phyloP scores from a whole-genome alignment of 352 stramenopile genomes.

The Phytopythium cucurbitacearum region DNA sequence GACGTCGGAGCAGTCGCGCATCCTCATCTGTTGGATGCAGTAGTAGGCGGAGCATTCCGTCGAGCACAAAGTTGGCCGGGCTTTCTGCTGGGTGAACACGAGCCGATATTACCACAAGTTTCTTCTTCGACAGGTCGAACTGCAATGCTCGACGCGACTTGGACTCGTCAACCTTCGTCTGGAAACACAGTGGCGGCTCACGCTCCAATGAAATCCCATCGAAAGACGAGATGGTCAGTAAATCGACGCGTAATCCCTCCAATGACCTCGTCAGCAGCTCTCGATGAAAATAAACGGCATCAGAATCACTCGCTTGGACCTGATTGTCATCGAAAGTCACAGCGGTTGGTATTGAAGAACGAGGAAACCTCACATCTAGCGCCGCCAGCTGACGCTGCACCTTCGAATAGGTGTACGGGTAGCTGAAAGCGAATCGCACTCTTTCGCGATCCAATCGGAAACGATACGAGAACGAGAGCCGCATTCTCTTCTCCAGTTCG shows the following conservation, averaged over 20 bases:
- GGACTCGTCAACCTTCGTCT: conserved; percentile 6
- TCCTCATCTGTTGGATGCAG: conserved; percentile 42
- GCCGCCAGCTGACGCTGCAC: conserved; percentile 40
- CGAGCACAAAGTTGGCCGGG: conserved; percentile 87
- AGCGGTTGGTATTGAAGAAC: not conserved
- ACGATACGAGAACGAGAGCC: conserved; percentile 53
- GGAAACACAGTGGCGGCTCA: conserved; percentile 12
- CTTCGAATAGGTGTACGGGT: conserved; percentile 82
- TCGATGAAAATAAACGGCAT: conserved; percentile 78
- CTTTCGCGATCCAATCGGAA: conserved; percentile 53
- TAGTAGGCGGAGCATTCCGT: conserved; percentile 86
- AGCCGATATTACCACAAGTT: conserved; percentile 73
- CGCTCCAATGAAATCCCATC: conserved; percentile 29
- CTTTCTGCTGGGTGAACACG: conserved; percentile 85
- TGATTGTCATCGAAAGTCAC: not conserved
- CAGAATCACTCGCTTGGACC: not conserved
- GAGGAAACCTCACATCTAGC: conserved; percentile 26
- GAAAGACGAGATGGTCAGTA: conserved; percentile 86
- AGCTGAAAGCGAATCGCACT: conserved; percentile 76
- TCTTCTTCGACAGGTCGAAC: conserved; percentile 25
- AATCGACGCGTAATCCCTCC: conserved; percentile 49
- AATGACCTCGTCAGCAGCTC: conserved; percentile 71
- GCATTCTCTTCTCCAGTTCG: conserved; percentile 34
- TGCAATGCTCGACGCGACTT: conserved; percentile 10
- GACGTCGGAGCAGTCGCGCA: conserved; percentile 58